phyloP scores from a whole-genome alignment of 129 eudicot genomes.

The Chrysanthemum lavandulifolium region DNA sequence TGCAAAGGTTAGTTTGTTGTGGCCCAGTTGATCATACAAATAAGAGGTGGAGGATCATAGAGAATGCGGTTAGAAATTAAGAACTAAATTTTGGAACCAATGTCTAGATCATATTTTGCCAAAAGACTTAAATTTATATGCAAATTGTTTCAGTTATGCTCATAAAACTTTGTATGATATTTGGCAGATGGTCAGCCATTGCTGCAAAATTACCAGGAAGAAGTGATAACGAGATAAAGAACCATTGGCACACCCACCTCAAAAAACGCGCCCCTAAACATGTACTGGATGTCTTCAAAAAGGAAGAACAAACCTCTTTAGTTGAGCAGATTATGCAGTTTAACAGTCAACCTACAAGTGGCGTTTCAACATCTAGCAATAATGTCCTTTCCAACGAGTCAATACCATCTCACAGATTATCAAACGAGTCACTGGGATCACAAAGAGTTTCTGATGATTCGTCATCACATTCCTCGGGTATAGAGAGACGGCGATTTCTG shows the following conservation, averaged over 20 bases:
- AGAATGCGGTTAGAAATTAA: not conserved
- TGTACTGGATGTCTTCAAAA: not conserved
- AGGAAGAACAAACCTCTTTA: constrained; percentile 19
- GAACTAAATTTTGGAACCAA: no score
- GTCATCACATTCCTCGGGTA: constrained; percentile 29
- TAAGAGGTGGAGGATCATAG: not conserved
- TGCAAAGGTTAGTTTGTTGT: not conserved
- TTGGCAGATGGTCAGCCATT: constrained; percentile 41
- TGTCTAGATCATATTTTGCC: not conserved
- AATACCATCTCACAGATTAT: constrained; percentile 26
- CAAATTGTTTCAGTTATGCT: not conserved
- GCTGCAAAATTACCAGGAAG: constrained; percentile 44
- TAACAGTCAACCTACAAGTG: constrained; percentile 17
- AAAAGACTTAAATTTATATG: not conserved
- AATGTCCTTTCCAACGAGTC: constrained; percentile 30
- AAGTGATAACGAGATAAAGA: constrained; percentile 38
- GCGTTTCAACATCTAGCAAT: constrained; percentile 19
- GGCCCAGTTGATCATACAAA: not conserved
- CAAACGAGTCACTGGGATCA: constrained; percentile 21
- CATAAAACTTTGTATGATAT: constrained; percentile 6
- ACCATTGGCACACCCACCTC: constrained; percentile 40
- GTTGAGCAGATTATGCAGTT: constrained; percentile 29
- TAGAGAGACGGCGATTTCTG: constrained; percentile 25
- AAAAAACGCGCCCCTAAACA: constrained; percentile 26
- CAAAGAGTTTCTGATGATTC: constrained; percentile 24